Evolutionary conservation across 257 asterid genomes (phyloP), one percentile per base, ranked within the genome.

Genomic region (Solanum dulcamara): DNA sequence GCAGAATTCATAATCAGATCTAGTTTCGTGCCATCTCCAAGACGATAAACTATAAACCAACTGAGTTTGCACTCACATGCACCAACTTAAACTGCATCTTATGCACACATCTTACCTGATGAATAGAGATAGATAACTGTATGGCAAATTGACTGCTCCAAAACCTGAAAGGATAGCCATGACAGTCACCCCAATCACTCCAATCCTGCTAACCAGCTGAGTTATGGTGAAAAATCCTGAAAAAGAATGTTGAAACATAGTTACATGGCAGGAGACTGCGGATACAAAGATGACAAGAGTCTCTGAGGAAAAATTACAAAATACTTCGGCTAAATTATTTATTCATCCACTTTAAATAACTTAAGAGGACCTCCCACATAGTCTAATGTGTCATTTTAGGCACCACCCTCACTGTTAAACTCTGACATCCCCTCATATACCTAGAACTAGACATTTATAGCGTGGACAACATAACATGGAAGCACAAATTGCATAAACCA

Each of bases 81-180:
- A 67, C 70, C 84, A 90, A 88, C 81, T 62, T 81, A 86, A 72
- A 30, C 80, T 83, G 81, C 9, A 82, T 30, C 68, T 53, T 83
- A 30, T n/a, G 37, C 59, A 44, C 67, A n/a, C 24, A 75, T 82
- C 93, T 91, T 90, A 94, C 99, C 99, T 91, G 72, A 97, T 97
- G 91, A 97, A 97, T 72, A 97, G 98, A 85, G 99, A 97, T 33
- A 97, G 91, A 87, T 97, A 97, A 88, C 98, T 95, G 87, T 95
- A 97, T 17, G 99, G 99, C 91, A 97, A 90, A 91, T 97, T 97
- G 83, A 97, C 99, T 71, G 98, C 99, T 88, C 99, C 99, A 91
- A 97, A 97, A 77, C 98, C 99, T 84, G 99, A 95, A 83, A 97
- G 92, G 60, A 97, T 92, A 35, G 99, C 98, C 98, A 95, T 95